Conservation (phyloP, 441 rosid genomes). For the Brassica balearica region DNA sequence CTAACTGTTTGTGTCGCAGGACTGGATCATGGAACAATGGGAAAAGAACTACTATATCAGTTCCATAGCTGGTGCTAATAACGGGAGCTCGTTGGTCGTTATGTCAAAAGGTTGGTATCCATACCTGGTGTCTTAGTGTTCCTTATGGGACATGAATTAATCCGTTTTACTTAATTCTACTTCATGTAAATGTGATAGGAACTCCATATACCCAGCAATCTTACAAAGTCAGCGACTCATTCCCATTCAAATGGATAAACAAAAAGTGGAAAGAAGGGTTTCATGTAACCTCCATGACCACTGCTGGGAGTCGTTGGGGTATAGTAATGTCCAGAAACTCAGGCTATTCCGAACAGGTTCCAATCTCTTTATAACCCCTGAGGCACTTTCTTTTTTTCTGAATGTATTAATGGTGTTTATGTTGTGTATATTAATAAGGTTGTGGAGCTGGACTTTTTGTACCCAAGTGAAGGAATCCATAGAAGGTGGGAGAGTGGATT, state of each 20-base stretch:
- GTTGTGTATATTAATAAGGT: constrained; percentile 50
- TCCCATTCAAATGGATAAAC: constrained; percentile 88
- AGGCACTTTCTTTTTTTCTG: background rate
- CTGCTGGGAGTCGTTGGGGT: constrained; percentile 86
- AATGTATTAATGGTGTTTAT: constrained; percentile 3
- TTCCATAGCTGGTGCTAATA: constrained; percentile 78
- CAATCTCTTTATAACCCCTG: background rate
- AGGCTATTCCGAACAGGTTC: constrained; percentile 79
- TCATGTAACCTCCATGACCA: constrained; percentile 85
- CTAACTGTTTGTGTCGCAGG: constrained; percentile 50
- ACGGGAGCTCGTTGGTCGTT: constrained; percentile 82
- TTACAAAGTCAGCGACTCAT: constrained; percentile 82
- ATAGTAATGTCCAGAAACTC: constrained; percentile 88
- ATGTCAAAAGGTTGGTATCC: constrained; percentile 70
- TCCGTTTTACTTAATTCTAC: constrained; percentile 12
- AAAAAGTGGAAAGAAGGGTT: constrained; percentile 93
- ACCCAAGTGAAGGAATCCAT: constrained; percentile 89
- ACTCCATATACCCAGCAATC: constrained; percentile 86
- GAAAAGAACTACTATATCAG: constrained; percentile 82
- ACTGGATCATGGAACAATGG: constrained; percentile 94
- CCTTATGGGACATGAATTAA: constrained; percentile 1
- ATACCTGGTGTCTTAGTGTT: background rate
- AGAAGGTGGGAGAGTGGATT: constrained; percentile 82
- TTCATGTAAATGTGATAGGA: constrained; percentile 51
- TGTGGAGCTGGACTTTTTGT: constrained; percentile 90